These are phyloP conservation scores for Chondrostereum purpureum DNA, from an alignment of 1,284 basidiomycete genomes.

Conservation along the genomic window DNA sequence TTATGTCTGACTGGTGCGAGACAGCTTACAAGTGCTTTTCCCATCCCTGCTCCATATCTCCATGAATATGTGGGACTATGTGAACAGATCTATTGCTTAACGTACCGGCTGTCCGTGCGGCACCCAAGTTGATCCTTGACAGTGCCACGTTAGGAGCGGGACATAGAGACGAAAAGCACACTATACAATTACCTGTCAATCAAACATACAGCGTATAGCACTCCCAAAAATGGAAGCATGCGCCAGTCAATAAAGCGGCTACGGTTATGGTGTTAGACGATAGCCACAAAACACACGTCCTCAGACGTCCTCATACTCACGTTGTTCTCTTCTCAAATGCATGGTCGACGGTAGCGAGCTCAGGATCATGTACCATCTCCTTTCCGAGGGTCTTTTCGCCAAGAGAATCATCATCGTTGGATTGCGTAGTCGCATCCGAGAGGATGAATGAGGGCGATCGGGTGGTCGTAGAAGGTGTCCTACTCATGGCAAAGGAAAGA, in stretches of 20 bases:
- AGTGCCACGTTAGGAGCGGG: background rate
- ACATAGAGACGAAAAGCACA: background rate
- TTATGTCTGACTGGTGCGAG: too few species aligned
- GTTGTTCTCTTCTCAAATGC: background rate
- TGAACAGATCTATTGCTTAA: too few species aligned
- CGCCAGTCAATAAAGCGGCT: conserved; percentile 36
- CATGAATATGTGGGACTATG: too few species aligned
- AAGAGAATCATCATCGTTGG: too few species aligned
- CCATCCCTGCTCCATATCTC: conserved; percentile 41
- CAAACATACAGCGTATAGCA: conserved; percentile 34
- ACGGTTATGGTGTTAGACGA: too few species aligned
- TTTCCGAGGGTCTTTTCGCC: too few species aligned
- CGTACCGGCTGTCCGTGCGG: conserved; percentile 30
- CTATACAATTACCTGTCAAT: conserved; percentile 37
- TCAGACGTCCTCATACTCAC: background rate
- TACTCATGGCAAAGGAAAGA: too few species aligned
- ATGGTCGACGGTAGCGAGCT: background rate
- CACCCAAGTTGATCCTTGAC: conserved; percentile 32
- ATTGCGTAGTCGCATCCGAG: too few species aligned
- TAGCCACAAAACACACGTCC: too few species aligned
- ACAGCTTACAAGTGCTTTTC: conserved; percentile 27
- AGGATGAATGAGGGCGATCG: too few species aligned
- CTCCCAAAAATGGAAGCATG: conserved; percentile 32
- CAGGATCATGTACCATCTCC: too few species aligned
- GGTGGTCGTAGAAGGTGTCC: too few species aligned